Evolutionary conservation across 805 yeast genomes (phyloP), one percentile per base, ranked within the genome.

Genomic region (Ogataea trehalophila): DNA sequence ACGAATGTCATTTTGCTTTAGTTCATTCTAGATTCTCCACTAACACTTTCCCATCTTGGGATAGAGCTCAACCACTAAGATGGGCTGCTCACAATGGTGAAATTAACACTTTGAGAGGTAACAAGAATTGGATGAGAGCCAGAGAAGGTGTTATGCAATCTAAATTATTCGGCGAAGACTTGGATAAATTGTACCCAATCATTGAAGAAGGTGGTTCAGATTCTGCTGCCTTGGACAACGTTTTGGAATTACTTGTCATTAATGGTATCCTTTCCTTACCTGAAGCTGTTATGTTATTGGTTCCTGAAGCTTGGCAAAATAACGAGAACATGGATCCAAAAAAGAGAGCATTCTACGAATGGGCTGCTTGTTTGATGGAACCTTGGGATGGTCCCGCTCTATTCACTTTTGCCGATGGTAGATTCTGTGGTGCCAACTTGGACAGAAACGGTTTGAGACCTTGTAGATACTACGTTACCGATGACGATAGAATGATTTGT

Each of bases 361-460:
- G 98, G 98, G 98, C 97, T 42, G 96, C 98, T 13, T 90, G 97
- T 71, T 72, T 92, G 55, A 94, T 94, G 97, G 99, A 92, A 73
- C 98, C 98, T 8, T 92, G 99, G 99, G 99, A 92, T 71, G 99
- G 99, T 55, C 99, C 99, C 17, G 98, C 98, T 34, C 73, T 94
- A 57, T 87, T 92, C 74, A 90, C 96, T 31, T 94, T 92, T 68
- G 92, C 97, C 35, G 98, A 92, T 69, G 97, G 96, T 58, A 80
- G 98, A 60, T 92, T 88, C 77, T 89, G 97, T 72, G 99, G 99
- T 75, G 99, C 99, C 43, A 91, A 91, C 68, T 78, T 94, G 56
- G 99, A 92, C 72, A 82, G 99, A 72, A 92, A 94, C 66, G 99
- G 99, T 54, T 78, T 92, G 63, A 85, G 99, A 73, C 99, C 99